phyloP scores from a whole-genome alignment of 345 rosid species.

The Trapa incisa region DNA sequence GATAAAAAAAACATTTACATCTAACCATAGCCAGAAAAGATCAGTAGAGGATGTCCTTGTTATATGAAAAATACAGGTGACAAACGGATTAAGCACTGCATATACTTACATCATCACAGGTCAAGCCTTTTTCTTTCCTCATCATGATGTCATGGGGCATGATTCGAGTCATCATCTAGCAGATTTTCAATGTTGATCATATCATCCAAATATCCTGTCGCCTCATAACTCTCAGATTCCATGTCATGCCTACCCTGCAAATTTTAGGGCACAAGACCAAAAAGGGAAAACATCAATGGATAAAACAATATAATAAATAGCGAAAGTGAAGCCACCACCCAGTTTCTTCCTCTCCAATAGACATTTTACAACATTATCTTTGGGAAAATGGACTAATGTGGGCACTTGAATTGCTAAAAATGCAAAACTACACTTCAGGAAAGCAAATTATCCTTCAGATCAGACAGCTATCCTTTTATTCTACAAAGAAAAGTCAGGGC shows the following conservation, averaged over 20 bases:
- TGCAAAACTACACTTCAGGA: neutral
- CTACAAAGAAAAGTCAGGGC: neutral
- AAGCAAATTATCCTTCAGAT: neutral
- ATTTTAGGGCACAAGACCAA: neutral
- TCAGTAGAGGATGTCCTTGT: neutral
- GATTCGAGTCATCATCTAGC: conserved; percentile 2
- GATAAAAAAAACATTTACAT: too few relatives aligned
- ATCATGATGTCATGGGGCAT: neutral
- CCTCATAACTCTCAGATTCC: conserved; percentile 7
- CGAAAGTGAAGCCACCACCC: neutral
- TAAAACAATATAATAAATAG: neutral
- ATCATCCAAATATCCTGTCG: conserved; percentile 18
- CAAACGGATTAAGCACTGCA: neutral
- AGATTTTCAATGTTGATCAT: neutral
- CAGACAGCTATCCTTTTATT: neutral
- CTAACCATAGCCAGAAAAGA: neutral
- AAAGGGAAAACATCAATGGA: neutral
- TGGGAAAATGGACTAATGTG: too few relatives aligned
- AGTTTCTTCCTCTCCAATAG: too few relatives aligned
- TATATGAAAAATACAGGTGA: neutral
- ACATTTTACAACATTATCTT: too few relatives aligned
- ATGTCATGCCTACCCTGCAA: conserved; percentile 6
- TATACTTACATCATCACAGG: neutral
- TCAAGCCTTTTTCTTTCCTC: neutral
- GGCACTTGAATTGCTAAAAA: neutral